phyloP scores from a whole-genome alignment of 2,329 filamentous ascomycete genomes.

The Colletotrichum sp. region DNA sequence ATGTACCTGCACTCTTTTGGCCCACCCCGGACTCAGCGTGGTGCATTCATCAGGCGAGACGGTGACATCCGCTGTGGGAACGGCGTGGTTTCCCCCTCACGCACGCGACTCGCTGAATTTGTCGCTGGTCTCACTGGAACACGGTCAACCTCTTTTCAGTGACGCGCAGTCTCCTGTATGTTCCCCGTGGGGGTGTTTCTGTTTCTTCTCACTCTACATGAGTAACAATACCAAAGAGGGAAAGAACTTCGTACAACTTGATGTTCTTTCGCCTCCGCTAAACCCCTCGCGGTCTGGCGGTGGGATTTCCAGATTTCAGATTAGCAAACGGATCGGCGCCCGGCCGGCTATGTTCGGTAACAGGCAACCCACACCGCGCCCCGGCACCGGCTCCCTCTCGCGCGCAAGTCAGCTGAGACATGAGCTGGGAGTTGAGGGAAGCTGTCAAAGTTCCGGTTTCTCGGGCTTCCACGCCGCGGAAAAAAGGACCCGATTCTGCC shows the following conservation, averaged over 20 bases:
- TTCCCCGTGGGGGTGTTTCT: not conserved
- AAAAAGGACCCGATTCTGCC: not conserved
- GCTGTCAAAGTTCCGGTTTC: not conserved
- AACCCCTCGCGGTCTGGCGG: not conserved
- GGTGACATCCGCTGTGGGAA: slow-evolving; percentile 13
- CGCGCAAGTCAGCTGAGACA: not conserved
- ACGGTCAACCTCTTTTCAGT: not conserved
- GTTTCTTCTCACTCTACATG: not conserved
- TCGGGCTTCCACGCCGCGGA: not conserved
- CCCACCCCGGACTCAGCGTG: not conserved
- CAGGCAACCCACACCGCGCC: not conserved
- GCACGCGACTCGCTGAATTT: slow-evolving; percentile 11
- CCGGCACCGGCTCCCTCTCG: not conserved
- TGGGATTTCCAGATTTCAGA: not conserved
- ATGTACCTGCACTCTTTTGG: not conserved
- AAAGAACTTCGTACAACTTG: not conserved
- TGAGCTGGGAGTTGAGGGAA: not conserved
- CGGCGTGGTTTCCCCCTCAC: not conserved
- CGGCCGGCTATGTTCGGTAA: slow-evolving; percentile 14
- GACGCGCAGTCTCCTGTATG: not conserved
- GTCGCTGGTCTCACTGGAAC: not conserved
- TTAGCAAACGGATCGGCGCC: not conserved
- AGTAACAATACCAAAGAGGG: not conserved
- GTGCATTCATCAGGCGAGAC: slow-evolving; percentile 11
- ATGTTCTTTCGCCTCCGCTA: not conserved